A percentile compares a stretch with the other conserved stretches of the same genome.
phyloP scores from a whole-genome alignment of 192 early-diverging fungal species.

The Coemansia sp. region DNA sequence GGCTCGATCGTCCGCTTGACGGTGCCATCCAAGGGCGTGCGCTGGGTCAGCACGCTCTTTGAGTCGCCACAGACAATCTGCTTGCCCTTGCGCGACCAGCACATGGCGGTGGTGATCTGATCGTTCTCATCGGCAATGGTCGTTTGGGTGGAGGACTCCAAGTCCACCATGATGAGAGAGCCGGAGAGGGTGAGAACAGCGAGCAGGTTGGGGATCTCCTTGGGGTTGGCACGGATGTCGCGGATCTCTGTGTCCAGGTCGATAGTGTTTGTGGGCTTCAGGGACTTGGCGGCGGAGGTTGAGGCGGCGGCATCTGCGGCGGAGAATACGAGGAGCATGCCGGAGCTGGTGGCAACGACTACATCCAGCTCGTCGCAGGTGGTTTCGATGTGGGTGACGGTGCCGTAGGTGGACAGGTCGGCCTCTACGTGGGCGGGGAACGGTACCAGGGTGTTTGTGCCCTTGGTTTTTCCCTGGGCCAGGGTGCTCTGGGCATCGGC shows the following conservation, averaged over 20 bases:
- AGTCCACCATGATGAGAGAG: conserved; percentile 41
- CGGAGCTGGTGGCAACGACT: conserved; percentile 14
- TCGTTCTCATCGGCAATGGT: conserved; percentile 23
- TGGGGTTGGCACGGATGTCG: conserved; percentile 65
- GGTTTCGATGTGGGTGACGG: conserved; percentile 23
- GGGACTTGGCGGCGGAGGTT: conserved; percentile 16
- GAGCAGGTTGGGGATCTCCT: conserved; percentile 38
- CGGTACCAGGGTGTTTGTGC: conserved; percentile 35
- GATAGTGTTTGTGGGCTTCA: conserved; percentile 35
- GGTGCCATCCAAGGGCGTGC: conserved; percentile 57
- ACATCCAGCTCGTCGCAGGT: conserved; percentile 28
- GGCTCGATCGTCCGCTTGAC: conserved; percentile 54
- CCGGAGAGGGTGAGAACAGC: conserved; percentile 55
- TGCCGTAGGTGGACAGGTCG: conserved; percentile 41
- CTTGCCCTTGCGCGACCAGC: conserved; percentile 89
- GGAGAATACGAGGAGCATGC: conserved; percentile 21
- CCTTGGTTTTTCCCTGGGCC: conserved; percentile 18
- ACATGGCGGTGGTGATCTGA: conserved; percentile 52
- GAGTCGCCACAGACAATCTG: conserved; percentile 74
- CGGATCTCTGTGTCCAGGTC: conserved; percentile 47
- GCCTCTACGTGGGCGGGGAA: conserved; percentile 23
- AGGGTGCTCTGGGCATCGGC: conserved; percentile 34
- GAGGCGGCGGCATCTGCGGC: conserved; percentile 14
- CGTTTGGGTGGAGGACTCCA: conserved; percentile 15
- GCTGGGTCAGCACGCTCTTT: conserved; percentile 58